Percentiles rank a stretch among this genome's conserved stretches.
phyloP scores from a whole-genome alignment of 2,329 filamentous ascomycete genomes.

The Fusarium pilosicola region DNA sequence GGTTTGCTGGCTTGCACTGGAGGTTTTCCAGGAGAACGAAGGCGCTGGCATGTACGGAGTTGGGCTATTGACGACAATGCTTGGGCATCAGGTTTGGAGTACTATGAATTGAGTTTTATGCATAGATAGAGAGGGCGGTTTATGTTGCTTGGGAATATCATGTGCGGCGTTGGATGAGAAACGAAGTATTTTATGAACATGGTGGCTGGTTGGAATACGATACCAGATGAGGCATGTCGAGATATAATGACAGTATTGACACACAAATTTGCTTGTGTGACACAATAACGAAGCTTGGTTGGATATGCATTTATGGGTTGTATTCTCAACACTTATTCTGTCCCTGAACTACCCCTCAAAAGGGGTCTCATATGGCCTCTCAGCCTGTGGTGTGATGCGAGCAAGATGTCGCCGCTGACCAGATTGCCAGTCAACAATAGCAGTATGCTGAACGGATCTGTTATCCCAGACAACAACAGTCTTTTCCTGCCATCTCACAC shows the following conservation, averaged over 20 bases:
- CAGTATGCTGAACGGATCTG: constrained; percentile 80
- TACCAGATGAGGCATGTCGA: neutral
- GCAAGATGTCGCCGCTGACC: constrained; percentile 83
- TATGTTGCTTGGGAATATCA: constrained; percentile 11
- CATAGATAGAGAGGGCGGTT: constrained; percentile 1
- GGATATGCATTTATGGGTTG: neutral
- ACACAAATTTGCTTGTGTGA: neutral
- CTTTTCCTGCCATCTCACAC: constrained; percentile 80
- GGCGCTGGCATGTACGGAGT: constrained; percentile 43
- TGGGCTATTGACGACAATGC: constrained; percentile 45
- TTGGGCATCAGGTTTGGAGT: constrained; percentile 47
- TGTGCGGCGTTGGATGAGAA: constrained; percentile 20
- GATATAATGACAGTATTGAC: neutral
- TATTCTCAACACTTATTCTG: accelerated
- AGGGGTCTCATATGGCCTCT: constrained; percentile 78
- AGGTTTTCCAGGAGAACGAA: constrained; percentile 43
- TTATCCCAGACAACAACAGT: constrained; percentile 92
- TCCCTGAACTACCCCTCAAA: neutral
- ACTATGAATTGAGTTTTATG: constrained; percentile 20
- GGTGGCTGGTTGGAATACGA: neutral
- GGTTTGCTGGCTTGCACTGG: constrained; percentile 49
- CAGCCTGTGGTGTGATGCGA: constrained; percentile 84
- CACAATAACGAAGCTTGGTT: too few species aligned
- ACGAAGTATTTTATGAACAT: constrained; percentile 11
- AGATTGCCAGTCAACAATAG: constrained; percentile 82